Percentiles rank a stretch among this genome's conserved stretches.
phyloP scores from a whole-genome alignment of 2,329 filamentous ascomycete genomes.

The Blastomyces parvus region DNA sequence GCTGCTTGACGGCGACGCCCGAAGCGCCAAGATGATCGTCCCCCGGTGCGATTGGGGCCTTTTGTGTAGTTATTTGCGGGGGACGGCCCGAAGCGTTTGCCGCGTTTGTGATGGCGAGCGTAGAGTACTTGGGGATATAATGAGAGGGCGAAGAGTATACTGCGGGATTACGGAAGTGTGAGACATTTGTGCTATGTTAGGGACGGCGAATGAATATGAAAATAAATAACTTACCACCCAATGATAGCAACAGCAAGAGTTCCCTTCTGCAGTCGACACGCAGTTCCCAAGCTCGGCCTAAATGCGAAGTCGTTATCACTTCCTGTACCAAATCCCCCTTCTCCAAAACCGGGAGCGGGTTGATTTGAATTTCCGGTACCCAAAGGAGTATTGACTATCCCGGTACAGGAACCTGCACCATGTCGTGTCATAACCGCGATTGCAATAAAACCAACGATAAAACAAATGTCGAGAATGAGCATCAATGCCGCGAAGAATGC shows the following conservation, averaged over 20 bases:
- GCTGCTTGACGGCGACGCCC: constrained; percentile 12
- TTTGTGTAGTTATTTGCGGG: constrained; percentile 60
- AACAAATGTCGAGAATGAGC: constrained; percentile 66
- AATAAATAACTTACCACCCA: constrained; percentile 49
- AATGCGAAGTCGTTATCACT: constrained; percentile 17
- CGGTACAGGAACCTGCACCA: constrained; percentile 58
- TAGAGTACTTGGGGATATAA: constrained; percentile 59
- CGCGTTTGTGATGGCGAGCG: constrained; percentile 60
- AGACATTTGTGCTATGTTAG: not conserved
- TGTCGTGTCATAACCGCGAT: constrained; percentile 64
- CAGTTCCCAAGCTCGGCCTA: constrained; percentile 41
- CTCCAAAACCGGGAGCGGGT: constrained; percentile 41
- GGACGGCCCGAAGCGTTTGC: constrained; percentile 60
- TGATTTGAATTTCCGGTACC: constrained; percentile 51
- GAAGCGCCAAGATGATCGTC: constrained; percentile 10
- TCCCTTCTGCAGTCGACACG: constrained; percentile 68
- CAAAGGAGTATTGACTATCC: constrained; percentile 56
- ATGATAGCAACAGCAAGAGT: constrained; percentile 70
- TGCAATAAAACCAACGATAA: constrained; percentile 69
- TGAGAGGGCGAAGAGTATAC: constrained; percentile 65
- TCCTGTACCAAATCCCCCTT: constrained; percentile 36
- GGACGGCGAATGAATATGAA: not conserved
- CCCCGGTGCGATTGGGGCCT: constrained; percentile 34
- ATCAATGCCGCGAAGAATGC: constrained; percentile 62
- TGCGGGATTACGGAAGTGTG: constrained; percentile 24